These are phyloP conservation scores for Pseudoturritis turrita DNA, from an alignment of 345 rosid genomes.

Conservation along the genomic window DNA sequence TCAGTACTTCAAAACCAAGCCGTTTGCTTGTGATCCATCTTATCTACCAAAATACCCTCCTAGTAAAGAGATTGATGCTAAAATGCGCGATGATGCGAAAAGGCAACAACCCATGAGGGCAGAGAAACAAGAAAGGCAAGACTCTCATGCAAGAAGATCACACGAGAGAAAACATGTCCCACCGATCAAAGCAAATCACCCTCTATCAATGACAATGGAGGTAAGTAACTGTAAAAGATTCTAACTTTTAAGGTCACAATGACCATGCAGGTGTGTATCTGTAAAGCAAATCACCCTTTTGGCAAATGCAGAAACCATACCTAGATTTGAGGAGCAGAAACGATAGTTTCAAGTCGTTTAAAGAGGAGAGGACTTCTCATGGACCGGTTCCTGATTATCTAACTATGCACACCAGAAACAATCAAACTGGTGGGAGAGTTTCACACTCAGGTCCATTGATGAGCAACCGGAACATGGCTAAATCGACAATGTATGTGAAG, in stretches of 20 bases:
- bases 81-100: slow-evolving; percentile 79
- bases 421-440: slow-evolving; percentile 15
- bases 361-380: slow-evolving; percentile 19
- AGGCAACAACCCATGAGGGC: slow-evolving; percentile 18
- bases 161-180: slow-evolving; percentile 17
- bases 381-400: not conserved
- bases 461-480: slow-evolving; percentile 8
- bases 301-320: slow-evolving; percentile 26
- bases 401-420: not conserved
- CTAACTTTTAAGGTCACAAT: not conserved
- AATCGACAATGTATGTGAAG: slow-evolving; percentile 8
- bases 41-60: slow-evolving; percentile 89
- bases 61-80: slow-evolving; percentile 93
- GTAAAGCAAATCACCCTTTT: not conserved
- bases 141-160: slow-evolving; percentile 16
- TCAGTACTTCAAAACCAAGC: slow-evolving; percentile 83
- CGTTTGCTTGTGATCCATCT: slow-evolving; percentile 87
- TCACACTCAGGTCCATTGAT: slow-evolving; percentile 28
- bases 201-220: slow-evolving; percentile 24
- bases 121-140: slow-evolving; percentile 30
- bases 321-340: slow-evolving; percentile 19
- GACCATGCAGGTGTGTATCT: not conserved
- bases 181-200: not conserved
- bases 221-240: slow-evolving; percentile 15
- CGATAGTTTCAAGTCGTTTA: slow-evolving; percentile 24